A percentile compares a stretch with the other conserved stretches of the same genome.
Conservation (phyloP, 257 asterid species). For the Nicotiana noctiflora region DNA sequence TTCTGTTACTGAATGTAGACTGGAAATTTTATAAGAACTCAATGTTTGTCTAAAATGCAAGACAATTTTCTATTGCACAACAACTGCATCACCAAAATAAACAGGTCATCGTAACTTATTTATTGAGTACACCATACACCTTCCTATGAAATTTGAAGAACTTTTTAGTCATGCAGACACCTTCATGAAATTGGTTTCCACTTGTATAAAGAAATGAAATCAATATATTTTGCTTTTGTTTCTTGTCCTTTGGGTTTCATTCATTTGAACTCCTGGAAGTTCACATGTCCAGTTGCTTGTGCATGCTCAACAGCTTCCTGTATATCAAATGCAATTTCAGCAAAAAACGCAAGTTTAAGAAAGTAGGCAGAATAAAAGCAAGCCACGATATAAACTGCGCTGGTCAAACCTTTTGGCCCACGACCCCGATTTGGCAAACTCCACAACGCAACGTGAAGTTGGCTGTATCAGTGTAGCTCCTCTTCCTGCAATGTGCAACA, state of each 20-base stretch:
- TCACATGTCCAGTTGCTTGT: conserved; percentile 83
- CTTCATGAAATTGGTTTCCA: neutral
- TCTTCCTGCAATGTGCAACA: conserved; percentile 41
- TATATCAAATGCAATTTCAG: neutral
- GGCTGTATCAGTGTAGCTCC: conserved; percentile 86
- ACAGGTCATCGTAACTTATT: neutral
- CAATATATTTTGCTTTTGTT: neutral
- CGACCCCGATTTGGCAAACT: conserved; percentile 85
- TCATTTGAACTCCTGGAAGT: conserved; percentile 81
- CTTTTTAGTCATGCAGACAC: neutral
- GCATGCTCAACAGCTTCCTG: conserved; percentile 99
- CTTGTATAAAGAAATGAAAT: neutral
- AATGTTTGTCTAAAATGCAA: neutral
- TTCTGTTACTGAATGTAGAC: conserved; percentile 42
- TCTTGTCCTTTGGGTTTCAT: neutral
- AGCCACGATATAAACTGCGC: too few species aligned
- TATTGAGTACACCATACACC: neutral
- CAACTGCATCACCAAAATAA: neutral
- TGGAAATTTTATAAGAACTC: conserved; percentile 34
- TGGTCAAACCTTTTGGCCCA: conserved; percentile 69
- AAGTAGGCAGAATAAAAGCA: neutral
- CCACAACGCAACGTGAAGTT: conserved; percentile 95
- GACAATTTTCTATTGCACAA: neutral
- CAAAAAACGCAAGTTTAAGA: neutral
- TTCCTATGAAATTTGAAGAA: neutral